These are phyloP conservation scores for Bidens hawaiensis DNA, from an alignment of 140 eudicot genomes.

Conservation along the genomic window DNA sequence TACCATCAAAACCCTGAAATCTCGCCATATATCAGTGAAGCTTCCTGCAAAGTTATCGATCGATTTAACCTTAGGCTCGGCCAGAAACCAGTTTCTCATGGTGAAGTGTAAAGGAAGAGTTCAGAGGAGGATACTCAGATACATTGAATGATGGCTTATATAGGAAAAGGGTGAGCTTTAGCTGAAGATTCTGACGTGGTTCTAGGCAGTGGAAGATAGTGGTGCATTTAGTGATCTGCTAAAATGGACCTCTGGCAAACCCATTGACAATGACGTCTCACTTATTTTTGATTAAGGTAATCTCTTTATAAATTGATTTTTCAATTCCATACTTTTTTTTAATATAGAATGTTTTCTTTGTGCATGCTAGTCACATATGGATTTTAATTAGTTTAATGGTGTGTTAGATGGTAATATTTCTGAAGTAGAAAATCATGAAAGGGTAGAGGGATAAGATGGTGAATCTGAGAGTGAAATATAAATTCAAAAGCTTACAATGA, in stretches of 20 bases:
- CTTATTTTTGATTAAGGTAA: slow-evolving; percentile 21
- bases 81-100: slow-evolving; percentile 45
- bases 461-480: slow-evolving; percentile 5
- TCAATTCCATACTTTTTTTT: slow-evolving; percentile 1
- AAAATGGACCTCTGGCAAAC: slow-evolving; percentile 40
- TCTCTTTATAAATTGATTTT: slow-evolving; percentile 3
- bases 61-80: slow-evolving; percentile 28
- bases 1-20: no score
- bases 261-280: slow-evolving; percentile 40
- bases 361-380: slow-evolving; percentile 5
- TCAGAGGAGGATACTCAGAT: slow-evolving; percentile 13
- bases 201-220: slow-evolving; percentile 32
- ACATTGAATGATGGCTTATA: slow-evolving; percentile 36
- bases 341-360: neutral
- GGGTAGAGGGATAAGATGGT: no score
- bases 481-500: slow-evolving; percentile 11
- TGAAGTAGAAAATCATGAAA: no score
- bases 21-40: slow-evolving; percentile 46
- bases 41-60: slow-evolving; percentile 34
- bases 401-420: slow-evolving; percentile 4
- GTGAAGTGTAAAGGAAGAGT: slow-evolving; percentile 2
- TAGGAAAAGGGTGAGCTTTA: slow-evolving; percentile 26
- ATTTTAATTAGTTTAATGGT: slow-evolving; percentile 5
- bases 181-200: slow-evolving; percentile 33
- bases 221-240: slow-evolving; percentile 34